Percentiles rank a stretch among this genome's conserved stretches.
Conservation (phyloP, 352 stramenopile genomes). For the Globisporangium okanoganense region DNA sequence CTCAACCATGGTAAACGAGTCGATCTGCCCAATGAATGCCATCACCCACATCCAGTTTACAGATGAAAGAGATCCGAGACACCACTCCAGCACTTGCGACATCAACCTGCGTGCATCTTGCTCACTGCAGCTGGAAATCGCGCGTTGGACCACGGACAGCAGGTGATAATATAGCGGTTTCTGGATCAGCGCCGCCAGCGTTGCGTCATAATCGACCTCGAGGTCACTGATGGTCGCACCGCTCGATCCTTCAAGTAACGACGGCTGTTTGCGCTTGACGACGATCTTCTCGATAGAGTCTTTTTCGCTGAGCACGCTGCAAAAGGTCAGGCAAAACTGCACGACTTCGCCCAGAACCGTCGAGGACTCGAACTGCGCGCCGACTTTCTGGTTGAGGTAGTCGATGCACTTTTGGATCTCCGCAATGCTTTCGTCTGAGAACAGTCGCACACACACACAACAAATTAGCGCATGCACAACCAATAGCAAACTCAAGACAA, state of each 20-base stretch:
- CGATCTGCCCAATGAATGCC: constrained; percentile 35
- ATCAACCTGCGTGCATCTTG: constrained; percentile 19
- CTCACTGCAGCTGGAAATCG: constrained; percentile 30
- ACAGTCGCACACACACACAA: constrained; percentile 7
- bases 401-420: constrained; percentile 38
- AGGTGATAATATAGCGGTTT: constrained; percentile 52
- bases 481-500: too few relatives aligned
- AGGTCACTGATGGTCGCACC: not conserved
- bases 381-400: constrained; percentile 35
- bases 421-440: constrained; percentile 20
- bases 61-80: constrained; percentile 18
- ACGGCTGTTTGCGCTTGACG: constrained; percentile 12
- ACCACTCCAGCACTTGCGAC: constrained; percentile 50
- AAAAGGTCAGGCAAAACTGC: constrained; percentile 39
- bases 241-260: not conserved
- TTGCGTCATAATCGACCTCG: constrained; percentile 27
- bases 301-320: constrained; percentile 33
- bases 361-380: constrained; percentile 24
- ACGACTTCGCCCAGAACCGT: constrained; percentile 36
- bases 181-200: constrained; percentile 26
- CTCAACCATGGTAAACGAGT: constrained; percentile 39
- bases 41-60: constrained; percentile 53
- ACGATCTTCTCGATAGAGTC: constrained; percentile 30
- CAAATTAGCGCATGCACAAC: not conserved
- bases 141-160: constrained; percentile 31